phyloP scores from a whole-genome alignment of 306 rosid genomes.

The Rosa persica region DNA sequence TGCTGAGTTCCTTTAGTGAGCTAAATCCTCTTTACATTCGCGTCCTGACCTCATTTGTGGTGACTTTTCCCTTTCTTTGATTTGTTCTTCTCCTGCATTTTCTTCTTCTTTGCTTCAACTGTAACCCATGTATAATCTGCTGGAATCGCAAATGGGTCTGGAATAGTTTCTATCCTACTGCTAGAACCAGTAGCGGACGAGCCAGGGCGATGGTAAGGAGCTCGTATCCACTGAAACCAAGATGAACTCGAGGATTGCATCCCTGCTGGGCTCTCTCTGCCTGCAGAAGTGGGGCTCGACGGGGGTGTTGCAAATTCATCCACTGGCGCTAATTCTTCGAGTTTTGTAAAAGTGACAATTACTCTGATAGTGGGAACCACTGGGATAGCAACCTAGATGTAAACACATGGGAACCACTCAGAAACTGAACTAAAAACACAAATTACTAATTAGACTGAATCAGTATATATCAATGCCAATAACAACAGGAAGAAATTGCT shows the following conservation, averaged over 20 bases:
- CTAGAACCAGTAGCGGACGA: conserved; percentile 54
- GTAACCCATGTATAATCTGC: conserved; percentile 79
- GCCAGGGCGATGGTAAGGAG: conserved; percentile 73
- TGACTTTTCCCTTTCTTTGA: conserved; percentile 80
- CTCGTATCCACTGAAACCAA: conserved; percentile 98
- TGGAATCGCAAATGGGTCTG: conserved; percentile 89
- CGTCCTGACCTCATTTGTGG: conserved; percentile 35
- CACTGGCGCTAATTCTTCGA: conserved; percentile 77
- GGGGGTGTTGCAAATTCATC: conserved; percentile 92
- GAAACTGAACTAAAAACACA: background rate
- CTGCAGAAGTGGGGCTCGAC: conserved; percentile 64
- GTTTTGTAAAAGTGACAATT: conserved; percentile 84
- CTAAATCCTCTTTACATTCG: conserved; percentile 31
- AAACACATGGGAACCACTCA: conserved; percentile 1
- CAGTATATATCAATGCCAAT: background rate
- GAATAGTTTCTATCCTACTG: conserved; percentile 76
- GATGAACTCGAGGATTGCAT: conserved; percentile 53
- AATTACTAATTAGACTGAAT: background rate
- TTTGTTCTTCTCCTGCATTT: conserved; percentile 89
- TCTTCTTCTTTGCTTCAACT: conserved; percentile 83
- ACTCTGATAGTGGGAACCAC: conserved; percentile 96
- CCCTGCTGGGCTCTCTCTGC: conserved; percentile 62
- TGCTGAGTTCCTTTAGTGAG: conserved; percentile 30
- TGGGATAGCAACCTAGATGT: conserved; percentile 86
- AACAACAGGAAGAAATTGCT: background rate